phyloP scores from a whole-genome alignment of 106 monocot genomes.

The Agapanthus africanus region DNA sequence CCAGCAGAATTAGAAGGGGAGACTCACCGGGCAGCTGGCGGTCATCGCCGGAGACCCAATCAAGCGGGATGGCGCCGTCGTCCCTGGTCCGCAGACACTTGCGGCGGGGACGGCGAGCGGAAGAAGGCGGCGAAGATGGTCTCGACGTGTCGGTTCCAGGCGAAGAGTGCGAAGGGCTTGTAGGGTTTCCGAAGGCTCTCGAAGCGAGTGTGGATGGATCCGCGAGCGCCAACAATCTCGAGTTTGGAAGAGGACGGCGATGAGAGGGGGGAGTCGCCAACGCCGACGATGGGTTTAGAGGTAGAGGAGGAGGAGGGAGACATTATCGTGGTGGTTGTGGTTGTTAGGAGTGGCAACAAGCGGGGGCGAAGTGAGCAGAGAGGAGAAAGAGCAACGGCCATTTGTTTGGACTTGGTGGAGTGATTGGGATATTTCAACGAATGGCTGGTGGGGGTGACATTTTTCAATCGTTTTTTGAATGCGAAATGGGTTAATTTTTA shows the following conservation, averaged over 20 bases:
- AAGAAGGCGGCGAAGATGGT: slow-evolving; percentile 90
- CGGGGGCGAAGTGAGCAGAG: too few relatives aligned
- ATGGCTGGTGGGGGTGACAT: too few relatives aligned
- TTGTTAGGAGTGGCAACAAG: too few relatives aligned
- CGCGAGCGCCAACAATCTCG: slow-evolving; percentile 57
- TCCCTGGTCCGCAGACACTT: slow-evolving; percentile 71
- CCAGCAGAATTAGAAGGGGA: slow-evolving; percentile 80
- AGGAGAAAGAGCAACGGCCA: too few relatives aligned
- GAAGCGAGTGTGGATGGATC: slow-evolving; percentile 40
- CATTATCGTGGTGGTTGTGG: slow-evolving; percentile 1
- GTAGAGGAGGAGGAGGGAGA: slow-evolving; percentile 11
- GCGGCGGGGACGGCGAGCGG: slow-evolving; percentile 69
- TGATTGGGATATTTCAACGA: too few relatives aligned
- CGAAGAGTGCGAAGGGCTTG: slow-evolving; percentile 59
- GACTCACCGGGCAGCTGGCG: slow-evolving; percentile 38
- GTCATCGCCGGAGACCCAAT: slow-evolving; percentile 80
- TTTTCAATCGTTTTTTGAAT: too few relatives aligned
- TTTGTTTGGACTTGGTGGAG: too few relatives aligned
- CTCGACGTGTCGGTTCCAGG: slow-evolving; percentile 79
- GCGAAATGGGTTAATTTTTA: too few relatives aligned
- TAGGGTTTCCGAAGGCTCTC: slow-evolving; percentile 46
- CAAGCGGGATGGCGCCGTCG: slow-evolving; percentile 69
- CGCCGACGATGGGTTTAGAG: not conserved
- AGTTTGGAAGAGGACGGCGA: slow-evolving; percentile 21
- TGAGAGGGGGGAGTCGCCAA: too few relatives aligned